Conservation (phyloP, 495 filamentous ascomycete genomes). For the Hamigera avellanea region DNA sequence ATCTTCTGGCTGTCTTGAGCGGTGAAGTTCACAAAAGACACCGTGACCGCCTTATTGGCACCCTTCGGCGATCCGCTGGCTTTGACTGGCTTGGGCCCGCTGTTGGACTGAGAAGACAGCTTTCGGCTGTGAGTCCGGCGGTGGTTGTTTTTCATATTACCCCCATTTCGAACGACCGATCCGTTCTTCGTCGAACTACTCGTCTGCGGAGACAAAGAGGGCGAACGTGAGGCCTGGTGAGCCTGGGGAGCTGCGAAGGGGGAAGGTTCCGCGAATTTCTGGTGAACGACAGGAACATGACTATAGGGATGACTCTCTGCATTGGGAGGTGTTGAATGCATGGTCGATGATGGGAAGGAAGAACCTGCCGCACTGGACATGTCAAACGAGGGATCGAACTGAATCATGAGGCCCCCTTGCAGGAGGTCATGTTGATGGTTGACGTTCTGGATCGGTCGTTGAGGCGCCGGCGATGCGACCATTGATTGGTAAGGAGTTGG, state of each 20-base stretch:
- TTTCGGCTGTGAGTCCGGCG: slow-evolving; percentile 25
- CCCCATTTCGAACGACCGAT: slow-evolving; percentile 9
- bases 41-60: slow-evolving; percentile 28
- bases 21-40: slow-evolving; percentile 90
- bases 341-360: slow-evolving; percentile 19
- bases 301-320: slow-evolving; percentile 10
- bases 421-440: slow-evolving; percentile 26
- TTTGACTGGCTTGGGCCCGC: slow-evolving; percentile 24
- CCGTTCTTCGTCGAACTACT: slow-evolving; percentile 16
- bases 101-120: slow-evolving; percentile 25
- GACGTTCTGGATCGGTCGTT: slow-evolving; percentile 19
- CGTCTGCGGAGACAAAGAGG: slow-evolving; percentile 28
- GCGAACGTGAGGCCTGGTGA: slow-evolving; percentile 20
- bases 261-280: slow-evolving; percentile 19
- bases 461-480: slow-evolving; percentile 22
- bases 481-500: slow-evolving; percentile 26
- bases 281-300: slow-evolving; percentile 10
- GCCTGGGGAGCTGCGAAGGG: slow-evolving; percentile 18
- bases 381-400: slow-evolving; percentile 29
- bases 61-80: slow-evolving; percentile 15
- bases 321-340: slow-evolving; percentile 10
- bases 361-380: slow-evolving; percentile 16
- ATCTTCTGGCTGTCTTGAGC: slow-evolving; percentile 67
- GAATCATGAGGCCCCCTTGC: slow-evolving; percentile 37
- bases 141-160: slow-evolving; percentile 13